Evolutionary conservation across 352 stramenopile species (phyloP), one percentile per base, ranked within the genome.

Genomic region (Pythium vanterpoolii): DNA sequence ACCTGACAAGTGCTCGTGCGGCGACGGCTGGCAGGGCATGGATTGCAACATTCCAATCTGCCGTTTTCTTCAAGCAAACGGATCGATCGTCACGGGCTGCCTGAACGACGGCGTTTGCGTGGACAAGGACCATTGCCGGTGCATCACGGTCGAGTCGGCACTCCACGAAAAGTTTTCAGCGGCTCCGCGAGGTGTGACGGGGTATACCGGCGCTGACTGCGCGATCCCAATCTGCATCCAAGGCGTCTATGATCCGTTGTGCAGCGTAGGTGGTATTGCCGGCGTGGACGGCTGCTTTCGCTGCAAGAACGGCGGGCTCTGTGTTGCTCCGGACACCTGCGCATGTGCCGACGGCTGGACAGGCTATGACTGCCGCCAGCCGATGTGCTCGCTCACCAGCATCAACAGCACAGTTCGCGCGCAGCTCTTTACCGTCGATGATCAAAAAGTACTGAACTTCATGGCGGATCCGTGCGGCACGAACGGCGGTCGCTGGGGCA

Each of bases 21-120:
- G 82, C 7, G 93, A 98, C 44, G 92, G 93, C 27, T 98, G 90
- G 78, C 63, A 75, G 23, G 96, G 95, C 7, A 97, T 97, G 62
- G 96, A 98, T 74, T 99, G 96, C 73, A 92, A 91, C 36, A 94
- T 79, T 6, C 96, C 96, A 1, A 74, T 98, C 51, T 99, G 96
- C 66, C 82, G 94, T 45, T 93, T 93, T 44, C 69, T 76, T 27
- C 79, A 77, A 36, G 70, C 62, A 16, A 67, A 79, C 49, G 88
- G 82, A 31, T 78, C 79, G 26, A 76, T 96, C 3, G 73, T 68
- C 27, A 87, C 63, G 26, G 77, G 86, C 13, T 99, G 96, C 67
- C 73, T 92, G 30, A 96, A 99, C 63, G 86, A 87, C 23, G 96
- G 96, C 3, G 79, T 98, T 9, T 99, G 96, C 59, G 62, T 84